Conservation (phyloP, 2,329 filamentous ascomycete species). For the Simplicillium aogashimaense region DNA sequence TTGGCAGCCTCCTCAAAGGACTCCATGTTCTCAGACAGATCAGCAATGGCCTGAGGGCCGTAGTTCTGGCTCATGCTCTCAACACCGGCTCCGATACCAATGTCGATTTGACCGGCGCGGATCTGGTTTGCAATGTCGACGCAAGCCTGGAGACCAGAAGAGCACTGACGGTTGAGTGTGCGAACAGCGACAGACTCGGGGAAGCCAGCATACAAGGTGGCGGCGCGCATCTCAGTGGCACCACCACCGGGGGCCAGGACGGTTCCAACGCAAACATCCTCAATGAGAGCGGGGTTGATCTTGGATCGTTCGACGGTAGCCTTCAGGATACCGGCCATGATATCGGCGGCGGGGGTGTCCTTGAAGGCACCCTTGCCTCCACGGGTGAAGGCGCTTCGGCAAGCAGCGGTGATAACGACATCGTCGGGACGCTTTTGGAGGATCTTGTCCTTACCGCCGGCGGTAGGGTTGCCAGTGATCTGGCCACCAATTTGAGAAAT, state of each 20-base stretch:
- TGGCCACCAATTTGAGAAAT: conserved; percentile 53
- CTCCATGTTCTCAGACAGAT: conserved; percentile 87
- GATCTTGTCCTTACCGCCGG: conserved; percentile 42
- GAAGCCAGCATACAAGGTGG: conserved; percentile 83
- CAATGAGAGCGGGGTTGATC: conserved; percentile 79
- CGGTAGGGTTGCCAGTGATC: conserved; percentile 49
- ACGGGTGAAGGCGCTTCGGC: conserved; percentile 86
- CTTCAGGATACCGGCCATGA: conserved; percentile 76
- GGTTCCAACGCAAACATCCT: conserved; percentile 86
- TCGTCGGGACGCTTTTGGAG: conserved; percentile 59
- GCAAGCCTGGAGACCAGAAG: conserved; percentile 82
- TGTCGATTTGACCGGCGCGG: conserved; percentile 82
- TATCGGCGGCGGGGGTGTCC: conserved; percentile 79
- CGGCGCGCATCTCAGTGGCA: conserved; percentile 93
- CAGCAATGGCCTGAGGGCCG: conserved; percentile 70
- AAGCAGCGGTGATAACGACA: conserved; percentile 85
- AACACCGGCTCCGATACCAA: conserved; percentile 88
- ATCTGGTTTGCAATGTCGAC: conserved; percentile 94
- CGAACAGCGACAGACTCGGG: conserved; percentile 77
- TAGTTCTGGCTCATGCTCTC: conserved; percentile 96
- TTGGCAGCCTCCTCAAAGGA: conserved; percentile 73
- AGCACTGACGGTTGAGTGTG: conserved; percentile 89
- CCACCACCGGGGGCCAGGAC: conserved; percentile 90
- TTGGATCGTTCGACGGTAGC: conserved; percentile 74
- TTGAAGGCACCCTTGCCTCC: conserved; percentile 93